Evolutionary conservation across 1,284 basidiomycete species (phyloP).

Genomic region (Cystodermella granulosa): DNA sequence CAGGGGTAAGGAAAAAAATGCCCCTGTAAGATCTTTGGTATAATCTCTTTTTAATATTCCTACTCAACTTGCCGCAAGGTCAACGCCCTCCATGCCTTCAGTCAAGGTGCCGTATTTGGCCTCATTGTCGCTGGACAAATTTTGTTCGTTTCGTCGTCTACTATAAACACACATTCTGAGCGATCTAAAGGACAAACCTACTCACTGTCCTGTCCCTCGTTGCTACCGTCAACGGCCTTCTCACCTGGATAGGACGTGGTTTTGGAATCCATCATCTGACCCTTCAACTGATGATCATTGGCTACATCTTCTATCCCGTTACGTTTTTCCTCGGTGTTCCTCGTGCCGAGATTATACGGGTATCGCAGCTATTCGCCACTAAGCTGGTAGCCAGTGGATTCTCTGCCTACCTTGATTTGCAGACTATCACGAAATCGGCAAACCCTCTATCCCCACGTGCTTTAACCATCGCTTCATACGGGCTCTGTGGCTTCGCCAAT

Average conservation of each 20-base stretch:
- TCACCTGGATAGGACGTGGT: conserved; percentile 85
- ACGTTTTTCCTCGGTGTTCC: conserved; percentile 81
- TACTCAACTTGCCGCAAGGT: conserved; percentile 39
- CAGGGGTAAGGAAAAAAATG: conserved; percentile 55
- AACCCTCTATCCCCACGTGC: conserved; percentile 65
- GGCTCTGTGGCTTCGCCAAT: conserved; percentile 88
- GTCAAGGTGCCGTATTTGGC: conserved; percentile 82
- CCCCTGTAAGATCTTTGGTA: conserved; percentile 43
- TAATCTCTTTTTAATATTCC: conserved; percentile 7
- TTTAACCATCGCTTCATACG: conserved; percentile 75
- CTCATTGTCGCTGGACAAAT: conserved; percentile 82
- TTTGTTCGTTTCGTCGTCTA: conserved; percentile 45
- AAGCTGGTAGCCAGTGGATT: conserved; percentile 89
- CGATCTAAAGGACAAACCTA: conserved; percentile 58
- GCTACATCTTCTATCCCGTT: conserved; percentile 84
- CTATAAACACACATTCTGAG: conserved; percentile 5
- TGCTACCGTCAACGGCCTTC: conserved; percentile 75
- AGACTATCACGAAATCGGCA: conserved; percentile 45
- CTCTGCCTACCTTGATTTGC: conserved; percentile 67
- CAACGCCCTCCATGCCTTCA: conserved; percentile 85
- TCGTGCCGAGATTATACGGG: conserved; percentile 63
- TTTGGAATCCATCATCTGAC: conserved; percentile 81
- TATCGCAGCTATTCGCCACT: conserved; percentile 77
- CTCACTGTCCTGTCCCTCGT: conserved; percentile 78
- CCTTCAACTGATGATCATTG: conserved; percentile 70